Percentiles rank a stretch among this genome's conserved stretches.
Conservation (phyloP, 805 yeast species). For the Ogataea wickerhamii region DNA sequence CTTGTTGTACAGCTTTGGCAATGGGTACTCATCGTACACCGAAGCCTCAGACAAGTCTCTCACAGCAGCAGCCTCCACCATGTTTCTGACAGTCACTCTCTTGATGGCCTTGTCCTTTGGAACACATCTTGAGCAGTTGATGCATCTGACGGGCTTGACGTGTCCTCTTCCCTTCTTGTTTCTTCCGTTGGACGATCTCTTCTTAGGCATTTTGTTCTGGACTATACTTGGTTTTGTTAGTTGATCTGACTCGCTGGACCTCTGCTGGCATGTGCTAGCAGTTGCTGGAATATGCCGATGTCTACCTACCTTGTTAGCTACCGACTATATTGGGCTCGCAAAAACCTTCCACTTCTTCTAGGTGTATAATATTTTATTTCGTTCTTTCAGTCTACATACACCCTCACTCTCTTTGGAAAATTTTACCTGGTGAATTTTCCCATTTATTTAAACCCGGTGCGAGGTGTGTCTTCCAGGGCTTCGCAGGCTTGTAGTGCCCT, state of each 20-base stretch:
- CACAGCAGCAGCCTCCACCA: constrained; percentile 99
- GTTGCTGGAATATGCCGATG: no score
- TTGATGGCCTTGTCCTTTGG: constrained; percentile 99
- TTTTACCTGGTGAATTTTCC: not conserved
- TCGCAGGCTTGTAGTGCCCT: not conserved
- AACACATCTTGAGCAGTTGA: constrained; percentile 99
- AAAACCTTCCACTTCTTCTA: no score
- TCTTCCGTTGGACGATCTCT: constrained; percentile 99
- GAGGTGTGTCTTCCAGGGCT: not conserved
- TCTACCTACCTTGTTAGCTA: not conserved
- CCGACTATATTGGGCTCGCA: no score
- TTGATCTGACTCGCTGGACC: no score
- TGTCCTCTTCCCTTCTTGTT: constrained; percentile 99
- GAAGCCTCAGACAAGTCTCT: constrained; percentile 99
- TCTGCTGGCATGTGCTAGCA: no score
- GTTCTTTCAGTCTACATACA: no score
- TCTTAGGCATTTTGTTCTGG: constrained; percentile 86
- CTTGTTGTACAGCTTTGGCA: constrained; percentile 99
- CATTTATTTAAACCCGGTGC: not conserved
- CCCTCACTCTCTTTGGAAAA: not conserved
- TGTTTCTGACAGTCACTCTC: constrained; percentile 99
- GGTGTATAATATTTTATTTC: no score
- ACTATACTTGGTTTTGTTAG: not conserved
- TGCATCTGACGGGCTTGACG: constrained; percentile 99
- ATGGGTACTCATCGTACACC: constrained; percentile 97